phyloP scores from a whole-genome alignment of 2,329 filamentous ascomycete species.

The Monosporascus sp. region DNA sequence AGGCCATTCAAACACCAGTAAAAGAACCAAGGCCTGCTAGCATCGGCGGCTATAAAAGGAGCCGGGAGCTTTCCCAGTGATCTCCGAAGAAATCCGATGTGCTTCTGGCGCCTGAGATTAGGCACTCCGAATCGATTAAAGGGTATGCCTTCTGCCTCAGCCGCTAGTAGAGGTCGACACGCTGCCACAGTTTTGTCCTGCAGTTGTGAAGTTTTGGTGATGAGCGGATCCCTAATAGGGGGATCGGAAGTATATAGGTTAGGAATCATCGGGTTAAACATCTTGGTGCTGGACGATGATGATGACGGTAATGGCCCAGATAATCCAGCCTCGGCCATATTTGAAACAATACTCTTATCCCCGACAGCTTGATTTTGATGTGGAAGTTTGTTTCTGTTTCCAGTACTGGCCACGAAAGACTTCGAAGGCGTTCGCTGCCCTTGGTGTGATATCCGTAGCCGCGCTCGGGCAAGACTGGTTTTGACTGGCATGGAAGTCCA shows the following conservation, averaged over 20 bases:
- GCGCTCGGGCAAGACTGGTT: constrained; percentile 26
- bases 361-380: not conserved
- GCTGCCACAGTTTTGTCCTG: constrained; percentile 66
- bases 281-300: not conserved
- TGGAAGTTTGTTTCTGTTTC: not conserved
- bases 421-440: constrained; percentile 12
- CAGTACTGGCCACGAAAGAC: constrained; percentile 1
- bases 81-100: constrained; percentile 58
- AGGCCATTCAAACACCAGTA: constrained; percentile 87
- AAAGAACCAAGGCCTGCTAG: constrained; percentile 86
- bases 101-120: constrained; percentile 59
- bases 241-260: constrained; percentile 54
- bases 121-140: constrained; percentile 72
- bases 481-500: constrained; percentile 24
- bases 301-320: not conserved
- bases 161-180: constrained; percentile 65
- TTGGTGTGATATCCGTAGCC: constrained; percentile 18
- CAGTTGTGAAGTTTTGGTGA: constrained; percentile 61
- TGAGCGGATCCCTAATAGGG: constrained; percentile 58
- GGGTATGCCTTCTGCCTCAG: constrained; percentile 39
- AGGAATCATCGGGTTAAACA: constrained; percentile 35
- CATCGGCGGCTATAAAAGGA: constrained; percentile 70
- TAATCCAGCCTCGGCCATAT: not conserved
- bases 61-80: constrained; percentile 59
- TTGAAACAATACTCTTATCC: not conserved